Conservation (phyloP, 306 rosid genomes). For the Dicorynia guianensis region DNA sequence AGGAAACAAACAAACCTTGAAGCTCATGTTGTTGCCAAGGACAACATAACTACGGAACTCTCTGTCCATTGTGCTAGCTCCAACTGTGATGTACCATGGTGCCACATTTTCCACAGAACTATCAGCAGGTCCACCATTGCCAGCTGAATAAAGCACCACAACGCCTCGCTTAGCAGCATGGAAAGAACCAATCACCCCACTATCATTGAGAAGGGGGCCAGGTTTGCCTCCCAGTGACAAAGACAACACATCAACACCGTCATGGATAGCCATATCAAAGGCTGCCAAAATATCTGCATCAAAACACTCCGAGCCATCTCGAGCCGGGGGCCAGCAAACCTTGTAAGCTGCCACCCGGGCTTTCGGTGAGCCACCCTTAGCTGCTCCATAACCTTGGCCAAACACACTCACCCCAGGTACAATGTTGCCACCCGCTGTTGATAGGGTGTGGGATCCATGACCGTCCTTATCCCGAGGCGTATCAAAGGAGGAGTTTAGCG, state of each 20-base stretch:
- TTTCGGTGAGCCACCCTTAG: constrained; percentile 88
- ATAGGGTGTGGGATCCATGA: constrained; percentile 91
- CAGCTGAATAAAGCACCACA: constrained; percentile 87
- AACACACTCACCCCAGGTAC: constrained; percentile 67
- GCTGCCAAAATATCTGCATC: constrained; percentile 85
- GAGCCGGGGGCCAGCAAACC: constrained; percentile 85
- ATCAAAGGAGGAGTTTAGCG: constrained; percentile 61
- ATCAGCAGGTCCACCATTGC: constrained; percentile 76
- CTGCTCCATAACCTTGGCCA: constrained; percentile 80
- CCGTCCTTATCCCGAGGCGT: constrained; percentile 85
- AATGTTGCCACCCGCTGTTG: constrained; percentile 87
- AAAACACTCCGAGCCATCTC: constrained; percentile 60
- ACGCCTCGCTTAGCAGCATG: constrained; percentile 83
- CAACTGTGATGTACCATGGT: constrained; percentile 86
- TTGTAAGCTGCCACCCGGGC: constrained; percentile 88
- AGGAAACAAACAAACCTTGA: constrained; percentile 55
- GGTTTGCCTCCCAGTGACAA: constrained; percentile 75
- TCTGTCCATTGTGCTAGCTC: constrained; percentile 91
- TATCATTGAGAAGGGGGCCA: constrained; percentile 55
- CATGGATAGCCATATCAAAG: constrained; percentile 80
- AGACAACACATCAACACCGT: constrained; percentile 83
- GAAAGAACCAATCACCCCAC: constrained; percentile 86
- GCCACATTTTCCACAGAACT: constrained; percentile 64
- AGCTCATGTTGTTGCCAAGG: constrained; percentile 56
- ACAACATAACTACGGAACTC: constrained; percentile 66